phyloP scores from a whole-genome alignment of 73 alveolate genomes.

The Uronychia setigera region DNA sequence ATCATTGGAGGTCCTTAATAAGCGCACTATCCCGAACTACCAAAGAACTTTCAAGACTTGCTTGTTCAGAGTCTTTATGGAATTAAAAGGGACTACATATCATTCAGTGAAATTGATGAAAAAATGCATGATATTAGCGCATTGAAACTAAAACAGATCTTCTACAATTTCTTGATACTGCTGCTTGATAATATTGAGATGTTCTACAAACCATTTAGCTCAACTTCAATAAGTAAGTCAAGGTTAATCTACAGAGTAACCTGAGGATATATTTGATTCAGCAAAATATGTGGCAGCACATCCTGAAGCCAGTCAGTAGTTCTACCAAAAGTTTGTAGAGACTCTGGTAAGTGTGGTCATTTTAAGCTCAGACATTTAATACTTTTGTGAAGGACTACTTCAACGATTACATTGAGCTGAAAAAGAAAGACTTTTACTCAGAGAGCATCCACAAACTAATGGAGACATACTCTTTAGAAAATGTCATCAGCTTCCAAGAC shows the following conservation, averaged over 20 bases:
- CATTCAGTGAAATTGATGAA: not conserved
- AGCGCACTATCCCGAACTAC: not conserved
- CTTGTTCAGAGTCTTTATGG: not conserved
- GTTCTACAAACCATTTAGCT: not conserved
- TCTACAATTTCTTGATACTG: not conserved
- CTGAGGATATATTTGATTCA: not conserved
- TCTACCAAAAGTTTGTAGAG: not conserved
- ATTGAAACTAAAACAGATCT: not conserved
- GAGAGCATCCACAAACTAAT: not conserved
- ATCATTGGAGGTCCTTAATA: not conserved
- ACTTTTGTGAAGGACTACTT: not conserved
- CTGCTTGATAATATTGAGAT: not conserved
- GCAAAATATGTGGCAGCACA: not conserved
- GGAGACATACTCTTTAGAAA: not conserved
- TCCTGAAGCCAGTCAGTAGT: not conserved
- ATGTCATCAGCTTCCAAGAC: not conserved
- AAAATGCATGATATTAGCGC: not conserved
- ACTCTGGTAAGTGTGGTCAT: not conserved
- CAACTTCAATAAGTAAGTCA: not conserved
- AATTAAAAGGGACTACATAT: not conserved
- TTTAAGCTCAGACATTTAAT: not conserved
- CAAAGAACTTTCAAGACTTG: not conserved
- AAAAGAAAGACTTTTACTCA: not conserved
- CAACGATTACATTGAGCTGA: not conserved
- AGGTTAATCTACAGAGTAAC: not conserved